Base-by-base conservation (phyloP, 768 basidiomycete genomes). In the Collybia sordida region DNA sequence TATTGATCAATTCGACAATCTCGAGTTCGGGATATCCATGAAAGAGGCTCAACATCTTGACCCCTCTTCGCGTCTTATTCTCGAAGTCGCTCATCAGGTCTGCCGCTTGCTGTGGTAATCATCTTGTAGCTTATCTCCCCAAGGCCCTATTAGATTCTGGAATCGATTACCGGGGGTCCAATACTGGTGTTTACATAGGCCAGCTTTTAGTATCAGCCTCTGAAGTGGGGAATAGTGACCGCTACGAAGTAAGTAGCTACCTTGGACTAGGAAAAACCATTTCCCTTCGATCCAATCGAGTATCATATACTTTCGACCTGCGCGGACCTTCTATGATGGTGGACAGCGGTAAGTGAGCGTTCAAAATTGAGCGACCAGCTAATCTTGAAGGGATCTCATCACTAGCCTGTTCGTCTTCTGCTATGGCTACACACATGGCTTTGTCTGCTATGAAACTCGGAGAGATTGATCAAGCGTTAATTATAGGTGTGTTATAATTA, bases 21-120 rank as follows among this genome's bases (percentile, higher is more conserved):
- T 44, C 11, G 50, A 51, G 38, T 51, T 51, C 23, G 50, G 50
- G 38, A 51, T 51, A 25, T 45, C 50, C 25, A 45, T 45, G 42
- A 51, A 28, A 17, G 50, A 51, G 21, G 50, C 50, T n/a, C 21
- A 46, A 36, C 43, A 51, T 21, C 22, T 51, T 28, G 50, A 51
- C 38, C 50, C 50, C 4, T 51, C 50, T 15, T 31, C 34, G 19
- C 50, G 50, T 38, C 31, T 51, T 21, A 19, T 31, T 19, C 27
- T 51, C n/a, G 50, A 51, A 27, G 42, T 43, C 14, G 23, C 42
- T 27, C 42, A 43, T 23, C 42, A 43, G 23, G 42, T 19, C 3
- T 43, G 28, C 25, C 17, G 3, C 8, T 43, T 23, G 18, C 42
- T 11, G 5, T 27, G 5, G 5, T 27, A 11, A 15, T 42, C 15